Evolutionary conservation across 305 asterid genomes (phyloP).

Genomic region (Fraxinus baroniana): DNA sequence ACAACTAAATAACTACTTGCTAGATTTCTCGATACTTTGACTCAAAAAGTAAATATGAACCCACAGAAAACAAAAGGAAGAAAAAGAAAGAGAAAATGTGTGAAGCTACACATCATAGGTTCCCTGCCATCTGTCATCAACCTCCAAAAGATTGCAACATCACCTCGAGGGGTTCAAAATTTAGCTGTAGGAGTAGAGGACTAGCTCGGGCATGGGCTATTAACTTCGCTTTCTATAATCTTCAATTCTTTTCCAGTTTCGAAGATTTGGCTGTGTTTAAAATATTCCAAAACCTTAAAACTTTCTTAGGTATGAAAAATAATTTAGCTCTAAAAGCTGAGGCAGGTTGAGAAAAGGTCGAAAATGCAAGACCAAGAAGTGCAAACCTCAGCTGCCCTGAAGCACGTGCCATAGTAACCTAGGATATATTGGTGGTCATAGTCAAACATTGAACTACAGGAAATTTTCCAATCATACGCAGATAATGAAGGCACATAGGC

Average conservation of each 20-base stretch:
- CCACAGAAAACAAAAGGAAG: not conserved
- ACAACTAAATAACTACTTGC: not conserved
- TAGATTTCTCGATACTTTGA: not conserved
- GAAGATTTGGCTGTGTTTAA: not conserved
- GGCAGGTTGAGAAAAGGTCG: not conserved
- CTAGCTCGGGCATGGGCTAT: not conserved
- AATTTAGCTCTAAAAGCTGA: not conserved
- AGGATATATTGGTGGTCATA: not conserved
- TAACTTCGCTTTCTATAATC: not conserved
- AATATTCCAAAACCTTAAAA: not conserved
- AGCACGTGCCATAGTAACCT: not conserved
- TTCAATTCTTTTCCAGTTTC: not conserved
- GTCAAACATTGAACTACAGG: not conserved
- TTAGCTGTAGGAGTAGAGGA: not conserved
- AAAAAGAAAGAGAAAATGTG: not conserved
- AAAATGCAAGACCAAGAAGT: not conserved
- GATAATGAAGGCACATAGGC: not conserved
- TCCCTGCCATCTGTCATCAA: not conserved
- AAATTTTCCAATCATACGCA: not conserved
- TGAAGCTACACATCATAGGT: not conserved
- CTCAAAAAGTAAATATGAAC: not conserved
- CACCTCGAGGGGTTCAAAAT: not conserved
- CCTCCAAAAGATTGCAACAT: not conserved
- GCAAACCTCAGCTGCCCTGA: not conserved
- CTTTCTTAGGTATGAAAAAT: not conserved